Conservation (phyloP, 1,284 basidiomycete species). For the Pseudozyma hubeiensis region DNA sequence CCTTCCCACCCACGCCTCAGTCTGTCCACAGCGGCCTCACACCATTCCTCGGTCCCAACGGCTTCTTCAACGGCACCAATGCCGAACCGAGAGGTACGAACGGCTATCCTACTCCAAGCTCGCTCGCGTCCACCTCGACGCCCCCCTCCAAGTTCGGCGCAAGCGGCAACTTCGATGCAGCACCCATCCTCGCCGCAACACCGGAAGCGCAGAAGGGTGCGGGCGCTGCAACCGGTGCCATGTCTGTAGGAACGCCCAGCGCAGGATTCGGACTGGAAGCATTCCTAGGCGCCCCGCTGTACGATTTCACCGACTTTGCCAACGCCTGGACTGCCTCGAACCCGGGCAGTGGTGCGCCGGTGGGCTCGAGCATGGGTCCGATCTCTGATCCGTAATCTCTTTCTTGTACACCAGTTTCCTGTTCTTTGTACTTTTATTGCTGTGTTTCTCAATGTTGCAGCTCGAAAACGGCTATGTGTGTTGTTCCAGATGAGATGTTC, state of each 20-base stretch:
- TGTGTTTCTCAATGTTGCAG: not conserved
- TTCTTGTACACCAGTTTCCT: not conserved
- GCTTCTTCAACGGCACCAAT: constrained; percentile 24
- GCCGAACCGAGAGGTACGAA: constrained; percentile 2
- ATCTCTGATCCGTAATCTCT: constrained; percentile 28
- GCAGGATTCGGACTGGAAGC: constrained; percentile 48
- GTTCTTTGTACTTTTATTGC: constrained; percentile 10
- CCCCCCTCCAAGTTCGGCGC: constrained; percentile 1
- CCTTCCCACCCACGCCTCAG: constrained; percentile 23
- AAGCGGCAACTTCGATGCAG: not conserved
- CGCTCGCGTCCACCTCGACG: constrained; percentile 16
- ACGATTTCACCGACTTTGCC: constrained; percentile 51
- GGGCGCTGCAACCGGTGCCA: not conserved
- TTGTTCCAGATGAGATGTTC: not conserved
- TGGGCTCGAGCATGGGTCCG: constrained; percentile 26
- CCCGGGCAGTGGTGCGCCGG: constrained; percentile 3
- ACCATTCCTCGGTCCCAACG: constrained; percentile 40
- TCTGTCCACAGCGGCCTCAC: constrained; percentile 33
- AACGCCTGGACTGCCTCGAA: constrained; percentile 45
- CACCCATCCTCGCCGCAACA: not conserved
- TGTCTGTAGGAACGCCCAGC: constrained; percentile 49
- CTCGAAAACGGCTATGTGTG: not conserved
- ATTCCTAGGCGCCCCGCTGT: constrained; percentile 43
- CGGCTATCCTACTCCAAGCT: constrained; percentile 33
- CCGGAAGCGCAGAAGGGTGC: constrained; percentile 9